Base-by-base conservation (phyloP, 306 rosid genomes). In the Ceratonia siliqua region DNA sequence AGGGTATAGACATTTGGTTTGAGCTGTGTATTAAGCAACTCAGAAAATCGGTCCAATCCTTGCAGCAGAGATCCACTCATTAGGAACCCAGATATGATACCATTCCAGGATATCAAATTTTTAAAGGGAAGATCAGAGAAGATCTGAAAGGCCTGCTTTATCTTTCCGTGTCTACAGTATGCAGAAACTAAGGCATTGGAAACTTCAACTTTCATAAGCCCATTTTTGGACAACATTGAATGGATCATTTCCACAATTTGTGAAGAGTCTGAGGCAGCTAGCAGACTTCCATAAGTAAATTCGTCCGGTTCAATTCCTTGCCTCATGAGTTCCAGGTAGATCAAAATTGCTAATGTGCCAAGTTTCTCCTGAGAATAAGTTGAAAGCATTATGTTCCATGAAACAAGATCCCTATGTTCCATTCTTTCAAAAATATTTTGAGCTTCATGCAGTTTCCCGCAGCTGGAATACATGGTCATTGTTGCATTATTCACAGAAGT, bases 301-400 rank as follows among this genome's bases (percentile, higher is more conserved):
- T 87, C 89, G 17, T 91, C 94, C 0, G 92, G 87, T 72, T 78
- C 78, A 59, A 81, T 73, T 30, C 76, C 85, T 15, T 28, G 74
- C 78, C 82, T 64, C 78, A 82, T 87, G 94, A 91, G 84, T 74
- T 81, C 59, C 62, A 79, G 54, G 72, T 78, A 89, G 76, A 79
- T 42, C 76, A 79, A 70, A 54, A 82, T 62, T 63, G 88, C 90
- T 24, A 75, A 83, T 52, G 68, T 56, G n/a, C 74, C 54, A 32
- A 71, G 68, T 71, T 76, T 83, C 75, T 76, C 84, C 61, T 82
- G 90, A 45, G 79, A 65, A 49, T 71, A 82, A 68, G 71, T 82
- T 0, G 92, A 83, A 63, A 91, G 79, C 83, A 89, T 82, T 62
- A 88, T 61, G 62, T 91, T 91, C 94, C 96, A 91, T 5, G 96